These are phyloP conservation scores for Trametes maxima DNA, from an alignment of 768 basidiomycete genomes.

Conservation along the genomic window DNA sequence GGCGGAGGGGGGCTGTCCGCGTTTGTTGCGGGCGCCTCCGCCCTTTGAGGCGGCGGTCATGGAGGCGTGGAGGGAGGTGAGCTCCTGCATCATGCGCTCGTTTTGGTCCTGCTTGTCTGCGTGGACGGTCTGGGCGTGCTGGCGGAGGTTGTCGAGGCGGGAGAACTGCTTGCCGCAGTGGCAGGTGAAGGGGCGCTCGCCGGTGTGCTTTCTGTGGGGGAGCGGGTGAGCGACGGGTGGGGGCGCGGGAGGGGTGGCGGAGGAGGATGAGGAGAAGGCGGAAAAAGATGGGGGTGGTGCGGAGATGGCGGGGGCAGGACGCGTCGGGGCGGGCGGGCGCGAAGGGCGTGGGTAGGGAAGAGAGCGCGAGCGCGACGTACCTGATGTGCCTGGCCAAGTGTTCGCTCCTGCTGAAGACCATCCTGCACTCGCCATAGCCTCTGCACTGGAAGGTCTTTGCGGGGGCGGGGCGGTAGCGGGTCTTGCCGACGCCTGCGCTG, in stretches of 20 bases:
- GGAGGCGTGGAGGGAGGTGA: constrained; percentile 78
- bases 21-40: constrained; percentile 41
- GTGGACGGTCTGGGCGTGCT: constrained; percentile 97
- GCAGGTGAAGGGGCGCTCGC: constrained; percentile 94
- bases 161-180: constrained; percentile 97
- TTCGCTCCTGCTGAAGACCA: constrained; percentile 96
- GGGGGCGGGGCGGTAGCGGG: constrained; percentile 76
- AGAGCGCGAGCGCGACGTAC: constrained; percentile 47
- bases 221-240: constrained; percentile 25
- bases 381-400: constrained; percentile 95
- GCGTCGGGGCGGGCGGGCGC: neutral
- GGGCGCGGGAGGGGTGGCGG: constrained; percentile 4
- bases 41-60: constrained; percentile 63
- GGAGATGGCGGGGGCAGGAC: neutral
- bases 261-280: constrained; percentile 21
- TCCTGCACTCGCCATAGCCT: constrained; percentile 93
- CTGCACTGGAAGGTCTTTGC: constrained; percentile 95
- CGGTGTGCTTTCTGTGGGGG: constrained; percentile 87
- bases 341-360: constrained; percentile 17
- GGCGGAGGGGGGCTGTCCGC: constrained; percentile 34
- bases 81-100: constrained; percentile 89
- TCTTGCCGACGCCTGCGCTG: constrained; percentile 39
- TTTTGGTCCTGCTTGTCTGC: constrained; percentile 91
- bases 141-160: constrained; percentile 93
- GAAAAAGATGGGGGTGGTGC: constrained; percentile 35